A percentile compares a stretch with the other conserved stretches of the same genome.
Conservation (phyloP, 2,329 filamentous ascomycete genomes). For the Ophiostoma piceae region DNA sequence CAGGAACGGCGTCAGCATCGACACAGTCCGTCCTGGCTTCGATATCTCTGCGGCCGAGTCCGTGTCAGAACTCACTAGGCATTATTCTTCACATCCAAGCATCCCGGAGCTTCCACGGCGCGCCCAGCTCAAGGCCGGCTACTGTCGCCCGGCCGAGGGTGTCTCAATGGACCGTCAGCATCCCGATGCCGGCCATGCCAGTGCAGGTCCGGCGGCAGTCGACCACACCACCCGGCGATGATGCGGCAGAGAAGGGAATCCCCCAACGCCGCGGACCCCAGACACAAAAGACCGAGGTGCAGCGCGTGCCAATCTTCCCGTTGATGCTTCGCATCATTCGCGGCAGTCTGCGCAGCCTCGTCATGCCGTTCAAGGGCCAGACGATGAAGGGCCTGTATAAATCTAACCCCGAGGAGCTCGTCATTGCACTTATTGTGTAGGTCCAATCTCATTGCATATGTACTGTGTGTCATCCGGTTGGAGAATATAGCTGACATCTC, state of each 20-base stretch:
- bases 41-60: neutral
- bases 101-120: slow-evolving; percentile 5
- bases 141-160: neutral
- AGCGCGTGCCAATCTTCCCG: slow-evolving; percentile 27
- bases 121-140: neutral
- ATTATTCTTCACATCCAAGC: neutral
- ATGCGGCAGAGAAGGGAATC: neutral
- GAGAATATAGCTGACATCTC: neutral
- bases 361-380: slow-evolving; percentile 38
- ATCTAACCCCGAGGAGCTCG: slow-evolving; percentile 42
- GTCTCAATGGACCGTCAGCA: neutral
- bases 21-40: neutral
- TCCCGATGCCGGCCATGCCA: neutral
- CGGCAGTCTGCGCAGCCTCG: slow-evolving; percentile 35
- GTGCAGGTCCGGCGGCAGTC: slow-evolving; percentile 10
- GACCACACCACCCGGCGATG: slow-evolving; percentile 13
- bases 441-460: slow-evolving; percentile 22
- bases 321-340: slow-evolving; percentile 34
- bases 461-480: neutral
- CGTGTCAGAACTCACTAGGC: neutral
- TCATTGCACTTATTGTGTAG: slow-evolving; percentile 41
- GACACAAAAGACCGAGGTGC: slow-evolving; percentile 17
- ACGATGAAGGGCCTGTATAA: slow-evolving; percentile 38
- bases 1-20: neutral
- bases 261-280: slow-evolving; percentile 6